Conservation (phyloP, 2,329 filamentous ascomycete species). For the Alternaria gansuensis region DNA sequence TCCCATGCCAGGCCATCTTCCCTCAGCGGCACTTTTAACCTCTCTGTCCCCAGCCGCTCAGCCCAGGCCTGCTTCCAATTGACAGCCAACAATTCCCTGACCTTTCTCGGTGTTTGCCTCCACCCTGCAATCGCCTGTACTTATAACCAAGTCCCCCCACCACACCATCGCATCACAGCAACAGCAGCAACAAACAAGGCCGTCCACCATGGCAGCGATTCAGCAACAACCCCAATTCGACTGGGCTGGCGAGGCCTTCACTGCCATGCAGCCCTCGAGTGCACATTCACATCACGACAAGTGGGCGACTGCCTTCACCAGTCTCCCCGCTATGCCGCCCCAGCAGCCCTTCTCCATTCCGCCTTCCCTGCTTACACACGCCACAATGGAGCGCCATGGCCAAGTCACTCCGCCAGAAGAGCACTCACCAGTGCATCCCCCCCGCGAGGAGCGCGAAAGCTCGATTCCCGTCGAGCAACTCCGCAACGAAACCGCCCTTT, state of each 20-base stretch:
- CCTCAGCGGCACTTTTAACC: slow-evolving; percentile 9
- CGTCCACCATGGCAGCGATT: slow-evolving; percentile 32
- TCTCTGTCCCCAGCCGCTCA: slow-evolving; percentile 4
- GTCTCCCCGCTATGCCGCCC: slow-evolving; percentile 12
- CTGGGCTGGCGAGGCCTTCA: slow-evolving; percentile 43
- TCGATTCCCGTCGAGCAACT: slow-evolving; percentile 46
- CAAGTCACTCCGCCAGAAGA: slow-evolving; percentile 52
- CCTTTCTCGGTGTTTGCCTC: not conserved
- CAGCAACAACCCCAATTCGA: slow-evolving; percentile 32
- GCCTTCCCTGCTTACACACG: slow-evolving; percentile 40
- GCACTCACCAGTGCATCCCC: slow-evolving; percentile 38
- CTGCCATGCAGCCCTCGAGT: slow-evolving; percentile 34
- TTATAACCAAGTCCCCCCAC: not conserved
- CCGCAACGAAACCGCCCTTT: slow-evolving; percentile 38
- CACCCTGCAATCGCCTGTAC: not conserved
- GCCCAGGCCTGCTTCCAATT: not conserved
- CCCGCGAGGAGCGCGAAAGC: slow-evolving; percentile 23
- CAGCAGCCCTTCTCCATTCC: slow-evolving; percentile 38
- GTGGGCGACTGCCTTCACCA: slow-evolving; percentile 34
- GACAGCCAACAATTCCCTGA: not conserved
- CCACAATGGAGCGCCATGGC: slow-evolving; percentile 45
- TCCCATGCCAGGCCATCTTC: slow-evolving; percentile 17
- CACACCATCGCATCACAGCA: not conserved
- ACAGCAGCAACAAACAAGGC: not conserved
- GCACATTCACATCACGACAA: slow-evolving; percentile 31